Evolutionary conservation across 257 asterid genomes (phyloP), one percentile per base, ranked within the genome.

Genomic region (Solanum bulbocastanum): DNA sequence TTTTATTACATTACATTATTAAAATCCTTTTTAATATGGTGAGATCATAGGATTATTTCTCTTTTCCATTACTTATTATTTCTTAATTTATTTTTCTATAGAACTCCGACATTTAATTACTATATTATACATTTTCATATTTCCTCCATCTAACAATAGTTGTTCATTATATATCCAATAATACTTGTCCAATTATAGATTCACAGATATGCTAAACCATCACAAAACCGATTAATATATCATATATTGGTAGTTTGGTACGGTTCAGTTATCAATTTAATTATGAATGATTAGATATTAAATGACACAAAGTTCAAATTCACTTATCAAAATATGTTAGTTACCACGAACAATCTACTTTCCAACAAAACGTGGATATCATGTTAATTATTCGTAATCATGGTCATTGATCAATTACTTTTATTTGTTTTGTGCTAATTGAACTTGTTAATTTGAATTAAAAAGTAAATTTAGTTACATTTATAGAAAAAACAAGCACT

Each of bases 171-270:
- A 52, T 32, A 32, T 32, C 0, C 6, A 16, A 52, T 5, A 52
- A 16, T 52, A 16, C 0, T 0, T 6, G 1, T 0, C 0, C 3
- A 49, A 46, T 49, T 49, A 14, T 49, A 14, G 7, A 3, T 49
- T 14, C 8, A 8, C 5, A 49, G 8, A 49, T 49, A 49, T 49
- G 2, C 8, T 49, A 49, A 49, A 49, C 0, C 3, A 49, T 49
- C 5, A 49, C 22, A 49, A 49, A 49, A 49, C 2, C 22, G 0
- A 49, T 49, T 49, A 15, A 49, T 14, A 14, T 49, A 49, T 46
- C 20, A 46, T 49, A 14, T 49, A 14, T 49, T 49, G 58, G 30
- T 30, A 30, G 30, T 30, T 30, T 30, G 30, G 20, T 49, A 49
- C 7, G 22, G 58, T 49, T 49, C 8, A 49, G 2, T 49, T 15